phyloP scores from a whole-genome alignment of 139 green algal species.

The Chlamydomonas sp. region DNA sequence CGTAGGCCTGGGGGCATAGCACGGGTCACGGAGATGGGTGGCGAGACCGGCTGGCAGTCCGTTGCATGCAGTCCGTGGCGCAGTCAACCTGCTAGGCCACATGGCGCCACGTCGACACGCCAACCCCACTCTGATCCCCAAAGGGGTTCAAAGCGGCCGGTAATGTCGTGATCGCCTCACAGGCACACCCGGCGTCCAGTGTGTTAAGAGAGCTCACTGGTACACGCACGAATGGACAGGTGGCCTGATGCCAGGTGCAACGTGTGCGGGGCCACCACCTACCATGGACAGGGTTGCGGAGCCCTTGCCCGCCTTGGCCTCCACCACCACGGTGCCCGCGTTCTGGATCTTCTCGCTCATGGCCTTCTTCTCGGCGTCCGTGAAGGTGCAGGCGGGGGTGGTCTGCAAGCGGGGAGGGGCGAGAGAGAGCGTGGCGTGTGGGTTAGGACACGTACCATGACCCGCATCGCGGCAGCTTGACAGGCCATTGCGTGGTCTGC shows the following conservation, averaged over 20 bases:
- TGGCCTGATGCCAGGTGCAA: neutral
- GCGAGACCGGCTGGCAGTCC: too few species aligned
- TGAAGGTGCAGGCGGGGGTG: slow-evolving; percentile 86
- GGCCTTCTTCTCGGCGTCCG: slow-evolving; percentile 79
- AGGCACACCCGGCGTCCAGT: too few species aligned
- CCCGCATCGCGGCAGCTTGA: too few species aligned
- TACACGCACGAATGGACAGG: too few species aligned
- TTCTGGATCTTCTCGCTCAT: slow-evolving; percentile 91
- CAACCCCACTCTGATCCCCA: too few species aligned
- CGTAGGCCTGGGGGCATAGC: slow-evolving; percentile 70
- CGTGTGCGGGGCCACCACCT: neutral
- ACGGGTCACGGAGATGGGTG: neutral
- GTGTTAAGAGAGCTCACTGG: too few species aligned
- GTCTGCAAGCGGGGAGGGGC: slow-evolving; percentile 55
- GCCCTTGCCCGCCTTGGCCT: slow-evolving; percentile 89
- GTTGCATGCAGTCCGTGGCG: too few species aligned
- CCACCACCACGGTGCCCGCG: slow-evolving; percentile 90
- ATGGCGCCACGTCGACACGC: too few species aligned
- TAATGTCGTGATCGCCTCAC: too few species aligned
- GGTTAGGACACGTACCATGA: neutral
- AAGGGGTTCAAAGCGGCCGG: too few species aligned
- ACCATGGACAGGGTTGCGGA: slow-evolving; percentile 91
- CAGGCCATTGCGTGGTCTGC: too few species aligned
- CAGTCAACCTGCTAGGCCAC: too few species aligned
- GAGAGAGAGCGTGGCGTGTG: slow-evolving; percentile 24